These are phyloP conservation scores for Cymbopogon flexuosus DNA, from an alignment of 202 grass and related monocot genomes.

Conservation along the genomic window DNA sequence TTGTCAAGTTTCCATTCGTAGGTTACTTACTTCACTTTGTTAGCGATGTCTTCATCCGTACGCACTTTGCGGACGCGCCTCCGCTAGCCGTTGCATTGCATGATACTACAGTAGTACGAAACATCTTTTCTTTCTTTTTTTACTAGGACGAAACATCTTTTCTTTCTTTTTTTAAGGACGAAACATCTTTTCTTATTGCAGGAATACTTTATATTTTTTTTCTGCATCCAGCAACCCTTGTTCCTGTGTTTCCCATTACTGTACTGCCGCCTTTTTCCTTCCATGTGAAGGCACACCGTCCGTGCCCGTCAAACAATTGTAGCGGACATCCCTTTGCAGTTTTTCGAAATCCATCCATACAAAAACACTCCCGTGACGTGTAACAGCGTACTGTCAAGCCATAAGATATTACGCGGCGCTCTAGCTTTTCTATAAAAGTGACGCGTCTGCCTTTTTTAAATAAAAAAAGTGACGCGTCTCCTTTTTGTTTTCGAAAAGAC, in stretches of 20 bases:
- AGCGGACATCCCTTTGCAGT: not conserved
- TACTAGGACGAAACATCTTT: not conserved
- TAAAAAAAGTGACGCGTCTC: not conserved
- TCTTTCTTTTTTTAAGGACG: not conserved
- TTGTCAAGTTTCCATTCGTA: slow-evolving; percentile 10
- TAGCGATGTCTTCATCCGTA: not conserved
- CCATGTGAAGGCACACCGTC: slow-evolving; percentile 11
- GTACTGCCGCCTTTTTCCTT: not conserved
- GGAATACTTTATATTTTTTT: not conserved
- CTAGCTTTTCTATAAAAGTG: slow-evolving; percentile 1
- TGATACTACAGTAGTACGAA: not conserved
- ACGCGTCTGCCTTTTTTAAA: not conserved
- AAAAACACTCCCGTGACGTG: not conserved
- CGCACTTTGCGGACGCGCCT: not conserved
- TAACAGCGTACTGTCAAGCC: not conserved
- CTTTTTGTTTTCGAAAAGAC: not conserved
- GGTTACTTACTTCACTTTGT: not conserved
- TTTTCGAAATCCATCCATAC: not conserved
- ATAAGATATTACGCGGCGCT: not conserved
- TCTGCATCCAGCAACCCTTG: too few relatives aligned
- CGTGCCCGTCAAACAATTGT: not conserved
- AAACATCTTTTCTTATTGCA: not conserved
- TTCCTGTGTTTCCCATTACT: not conserved
- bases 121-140: not conserved
- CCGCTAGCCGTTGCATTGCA: not conserved